Percentiles rank a stretch among this genome's conserved stretches.
Evolutionary conservation across 192 early-diverging fungal genomes (phyloP).

Genomic region (Backusella morwellensis): DNA sequence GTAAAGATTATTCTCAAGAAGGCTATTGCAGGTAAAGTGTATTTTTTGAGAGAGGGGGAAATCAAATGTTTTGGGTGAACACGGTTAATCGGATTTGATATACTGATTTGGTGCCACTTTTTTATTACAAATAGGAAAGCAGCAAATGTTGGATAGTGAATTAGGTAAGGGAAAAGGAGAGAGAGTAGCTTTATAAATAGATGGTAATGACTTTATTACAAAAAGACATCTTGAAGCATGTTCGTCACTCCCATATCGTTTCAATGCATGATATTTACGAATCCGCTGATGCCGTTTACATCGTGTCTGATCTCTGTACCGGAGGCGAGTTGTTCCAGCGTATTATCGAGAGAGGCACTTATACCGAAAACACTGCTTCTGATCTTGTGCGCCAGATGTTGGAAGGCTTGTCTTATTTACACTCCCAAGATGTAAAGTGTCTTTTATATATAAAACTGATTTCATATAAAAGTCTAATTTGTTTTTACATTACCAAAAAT

Average conservation of each 20-base stretch:
- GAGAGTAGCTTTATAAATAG: neutral
- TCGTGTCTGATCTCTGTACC: slow-evolving; percentile 66
- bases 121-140: slow-evolving; percentile 35
- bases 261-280: slow-evolving; percentile 68
- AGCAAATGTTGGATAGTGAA: slow-evolving; percentile 56
- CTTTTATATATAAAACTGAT: neutral
- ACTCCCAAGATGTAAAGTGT: slow-evolving; percentile 56
- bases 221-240: slow-evolving; percentile 67
- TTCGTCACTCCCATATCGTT: slow-evolving; percentile 83
- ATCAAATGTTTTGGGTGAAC: neutral
- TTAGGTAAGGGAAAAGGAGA: slow-evolving; percentile 29
- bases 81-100: neutral
- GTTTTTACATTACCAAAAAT: neutral
- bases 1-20: slow-evolving; percentile 74
- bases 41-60: too few species aligned
- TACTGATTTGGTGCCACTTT: neutral
- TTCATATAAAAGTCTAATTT: neutral
- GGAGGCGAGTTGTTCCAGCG: slow-evolving; percentile 85
- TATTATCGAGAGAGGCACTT: slow-evolving; percentile 65
- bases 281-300: slow-evolving; percentile 61
- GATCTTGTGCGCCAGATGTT: slow-evolving; percentile 65
- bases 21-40: slow-evolving; percentile 34
- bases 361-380: slow-evolving; percentile 73
- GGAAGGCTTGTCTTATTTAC: slow-evolving; percentile 80
- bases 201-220: slow-evolving; percentile 53